Conservation (phyloP, 805 yeast genomes). For the Candida maltosa region DNA sequence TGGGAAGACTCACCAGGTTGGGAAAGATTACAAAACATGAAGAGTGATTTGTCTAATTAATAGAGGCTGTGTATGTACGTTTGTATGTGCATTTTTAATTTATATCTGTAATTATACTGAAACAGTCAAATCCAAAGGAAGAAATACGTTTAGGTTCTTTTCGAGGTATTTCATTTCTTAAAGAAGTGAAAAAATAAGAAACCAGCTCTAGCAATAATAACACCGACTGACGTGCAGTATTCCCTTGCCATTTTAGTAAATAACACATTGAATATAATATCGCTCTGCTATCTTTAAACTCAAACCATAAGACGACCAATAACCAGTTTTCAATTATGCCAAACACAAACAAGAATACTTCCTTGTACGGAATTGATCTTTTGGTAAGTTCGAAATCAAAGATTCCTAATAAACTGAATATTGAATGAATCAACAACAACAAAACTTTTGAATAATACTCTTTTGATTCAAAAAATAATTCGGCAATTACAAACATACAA, state of each 20-base stretch:
- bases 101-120: conserved; percentile 19
- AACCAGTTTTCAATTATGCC: conserved; percentile 5
- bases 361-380: conserved; percentile 1
- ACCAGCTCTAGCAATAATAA: background rate
- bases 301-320: conserved; percentile 6
- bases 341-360: conserved; percentile 3
- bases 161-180: background rate
- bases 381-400: background rate
- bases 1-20: conserved; percentile 86
- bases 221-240: background rate
- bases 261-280: conserved; percentile 6
- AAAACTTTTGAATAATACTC: conserved; percentile 1
- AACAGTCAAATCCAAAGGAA: conserved; percentile 20
- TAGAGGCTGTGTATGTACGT: no score
- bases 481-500: conserved; percentile 5
- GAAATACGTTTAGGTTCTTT: conserved; percentile 14
- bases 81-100: background rate
- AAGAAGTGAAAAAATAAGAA: background rate
- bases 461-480: conserved; percentile 5
- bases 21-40: conserved; percentile 56
- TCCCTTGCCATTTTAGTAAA: conserved; percentile 5
- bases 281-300: conserved; percentile 1
- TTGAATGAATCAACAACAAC: conserved; percentile 5
- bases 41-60: conserved; percentile 32
- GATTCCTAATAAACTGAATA: conserved; percentile 2